Conservation (phyloP, 495 filamentous ascomycete species). For the Aspergillus avenaceus region DNA sequence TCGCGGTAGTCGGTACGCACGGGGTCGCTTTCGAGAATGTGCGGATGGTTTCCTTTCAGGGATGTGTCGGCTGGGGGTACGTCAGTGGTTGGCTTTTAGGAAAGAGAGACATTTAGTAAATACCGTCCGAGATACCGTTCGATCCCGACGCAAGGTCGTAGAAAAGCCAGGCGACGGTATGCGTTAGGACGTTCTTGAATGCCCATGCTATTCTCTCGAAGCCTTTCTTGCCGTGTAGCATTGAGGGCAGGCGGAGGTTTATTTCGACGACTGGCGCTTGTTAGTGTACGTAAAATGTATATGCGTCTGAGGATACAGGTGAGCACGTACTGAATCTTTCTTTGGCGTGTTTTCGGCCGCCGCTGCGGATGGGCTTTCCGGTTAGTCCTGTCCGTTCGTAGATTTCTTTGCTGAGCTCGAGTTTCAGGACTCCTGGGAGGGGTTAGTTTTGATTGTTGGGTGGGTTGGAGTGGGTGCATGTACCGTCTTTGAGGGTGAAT, state of each 20-base stretch:
- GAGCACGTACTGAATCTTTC: constrained; percentile 48
- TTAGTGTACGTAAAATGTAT: not conserved
- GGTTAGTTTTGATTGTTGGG: constrained; percentile 1
- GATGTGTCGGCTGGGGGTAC: constrained; percentile 33
- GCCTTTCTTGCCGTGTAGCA: constrained; percentile 87
- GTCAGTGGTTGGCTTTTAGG: not conserved
- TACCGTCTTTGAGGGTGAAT: constrained; percentile 70
- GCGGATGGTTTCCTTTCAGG: constrained; percentile 51
- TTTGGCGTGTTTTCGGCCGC: constrained; percentile 57
- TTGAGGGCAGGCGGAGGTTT: constrained; percentile 72
- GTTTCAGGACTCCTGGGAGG: constrained; percentile 58
- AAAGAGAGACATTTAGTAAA: not conserved
- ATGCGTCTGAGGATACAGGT: too few relatives aligned
- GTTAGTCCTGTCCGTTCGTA: constrained; percentile 83
- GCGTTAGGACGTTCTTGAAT: constrained; percentile 73
- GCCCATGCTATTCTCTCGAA: constrained; percentile 85
- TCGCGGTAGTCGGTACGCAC: constrained; percentile 23
- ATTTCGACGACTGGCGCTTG: constrained; percentile 64
- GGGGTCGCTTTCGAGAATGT: constrained; percentile 34
- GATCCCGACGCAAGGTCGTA: constrained; percentile 49
- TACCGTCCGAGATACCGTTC: constrained; percentile 25
- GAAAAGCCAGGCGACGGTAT: constrained; percentile 77
- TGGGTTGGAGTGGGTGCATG: not conserved
- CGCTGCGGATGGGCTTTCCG: constrained; percentile 62
- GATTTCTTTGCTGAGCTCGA: constrained; percentile 77